Base-by-base conservation (phyloP, 805 yeast species). In the Zygoascus bituminiphila region DNA sequence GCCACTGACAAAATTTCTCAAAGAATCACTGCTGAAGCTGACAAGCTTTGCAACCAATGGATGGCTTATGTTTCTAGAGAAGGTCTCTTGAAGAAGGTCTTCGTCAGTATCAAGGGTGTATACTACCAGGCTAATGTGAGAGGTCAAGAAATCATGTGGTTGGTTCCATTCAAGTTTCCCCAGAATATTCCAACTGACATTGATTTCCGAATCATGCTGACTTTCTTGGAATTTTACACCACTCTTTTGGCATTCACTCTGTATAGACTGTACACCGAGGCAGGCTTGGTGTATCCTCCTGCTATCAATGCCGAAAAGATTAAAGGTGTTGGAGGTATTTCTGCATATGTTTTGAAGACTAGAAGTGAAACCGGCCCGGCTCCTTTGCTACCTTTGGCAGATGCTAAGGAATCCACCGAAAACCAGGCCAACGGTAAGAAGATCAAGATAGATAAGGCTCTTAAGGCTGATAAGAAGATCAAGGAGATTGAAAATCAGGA, bases 141-240 rank as follows among this genome's bases (percentile, higher is more conserved):
- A 65, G 98, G 98, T 56, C 96, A 88, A 67, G 95, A 87, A 56
- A 76, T 93, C 42, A 78, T 91, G 69, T 93, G 98, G 98, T 78
- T 93, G 51, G 95, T 88, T 42, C 98, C 98, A 21, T 93, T 83
- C 77, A 93, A 88, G 68, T 93, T 89, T 73, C 96, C 98, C 17
- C 95, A 91, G 66, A 85, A 85, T 66, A 84, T 93, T 57, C 98
- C 98, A 42, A 69, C 83, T 41, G 98, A 93, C 66, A 81, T 93
- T 51, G 98, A 93, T 69, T 91, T 93, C 74, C 78, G 93, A 68
- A 88, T 93, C 72, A 93, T 93, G 98, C 74, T 88, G 62, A 91
- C 98, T 1, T 93, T 93, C 69, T 76, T 93, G 62, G 98, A 93
- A 70, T 89, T 93, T 68, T 93, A 93, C 71, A 82, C 96, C 17